These are phyloP conservation scores for Beverwykella pulmonaria DNA, from an alignment of 495 filamentous ascomycete species.

Conservation along the genomic window DNA sequence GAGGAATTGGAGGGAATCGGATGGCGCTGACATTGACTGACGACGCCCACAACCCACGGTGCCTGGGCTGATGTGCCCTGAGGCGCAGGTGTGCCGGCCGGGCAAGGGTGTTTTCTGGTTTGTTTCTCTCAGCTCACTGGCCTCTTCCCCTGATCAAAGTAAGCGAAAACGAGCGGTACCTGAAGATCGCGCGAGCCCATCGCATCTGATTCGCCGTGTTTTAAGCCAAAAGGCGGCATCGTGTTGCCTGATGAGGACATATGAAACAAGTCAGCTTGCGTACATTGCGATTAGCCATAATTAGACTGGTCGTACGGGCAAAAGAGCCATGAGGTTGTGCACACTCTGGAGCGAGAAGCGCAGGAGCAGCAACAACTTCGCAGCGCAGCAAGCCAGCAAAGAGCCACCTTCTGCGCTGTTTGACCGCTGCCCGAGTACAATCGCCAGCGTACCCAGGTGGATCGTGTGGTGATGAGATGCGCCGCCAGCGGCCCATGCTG, in stretches of 20 bases:
- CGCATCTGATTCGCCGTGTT: slow-evolving; percentile 18
- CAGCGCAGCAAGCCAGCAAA: too few relatives aligned
- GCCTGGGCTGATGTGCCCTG: background rate
- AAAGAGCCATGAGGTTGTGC: background rate
- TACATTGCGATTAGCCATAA: slow-evolving; percentile 10
- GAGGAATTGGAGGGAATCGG: too few relatives aligned
- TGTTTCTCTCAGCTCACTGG: slow-evolving; percentile 3
- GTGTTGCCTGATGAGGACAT: slow-evolving; percentile 3
- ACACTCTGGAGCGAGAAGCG: too few relatives aligned
- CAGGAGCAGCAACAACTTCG: too few relatives aligned
- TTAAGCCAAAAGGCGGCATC: background rate
- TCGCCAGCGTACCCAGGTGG: background rate
- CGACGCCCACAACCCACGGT: too few relatives aligned
- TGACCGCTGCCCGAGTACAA: too few relatives aligned
- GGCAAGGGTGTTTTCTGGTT: background rate
- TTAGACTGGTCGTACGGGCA: slow-evolving; percentile 1
- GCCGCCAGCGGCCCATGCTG: background rate
- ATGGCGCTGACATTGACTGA: too few relatives aligned
- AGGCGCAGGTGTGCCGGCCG: slow-evolving; percentile 6
- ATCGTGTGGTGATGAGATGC: background rate
- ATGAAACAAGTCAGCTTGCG: slow-evolving; percentile 25
- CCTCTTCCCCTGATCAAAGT: background rate
- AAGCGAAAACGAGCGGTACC: slow-evolving; percentile 3
- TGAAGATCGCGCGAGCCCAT: slow-evolving; percentile 14
- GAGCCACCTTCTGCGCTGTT: background rate